Conservation (phyloP, 441 rosid species). For the Biscutella laevigata region DNA sequence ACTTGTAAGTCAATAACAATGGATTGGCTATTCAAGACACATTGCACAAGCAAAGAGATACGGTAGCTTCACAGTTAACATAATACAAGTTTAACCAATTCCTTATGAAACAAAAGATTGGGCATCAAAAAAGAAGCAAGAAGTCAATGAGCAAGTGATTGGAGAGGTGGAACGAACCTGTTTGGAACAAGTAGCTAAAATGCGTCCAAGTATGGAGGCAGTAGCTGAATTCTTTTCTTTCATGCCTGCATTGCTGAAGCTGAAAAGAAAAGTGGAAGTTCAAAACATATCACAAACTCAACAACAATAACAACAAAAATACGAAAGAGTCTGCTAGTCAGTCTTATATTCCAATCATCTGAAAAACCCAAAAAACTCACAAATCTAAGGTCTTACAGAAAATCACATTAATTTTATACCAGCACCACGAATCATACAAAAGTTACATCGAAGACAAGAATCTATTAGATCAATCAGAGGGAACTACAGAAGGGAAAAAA, state of each 20-base stretch:
- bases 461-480: not conserved
- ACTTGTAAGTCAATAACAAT: constrained; percentile 3
- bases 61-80: not conserved
- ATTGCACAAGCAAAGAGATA: not conserved
- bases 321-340: not conserved
- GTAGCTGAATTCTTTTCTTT: constrained; percentile 54
- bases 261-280: not conserved
- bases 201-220: constrained; percentile 48
- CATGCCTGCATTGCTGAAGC: constrained; percentile 51
- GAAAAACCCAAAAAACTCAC: not conserved
- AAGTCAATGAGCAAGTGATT: not conserved
- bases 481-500: not conserved
- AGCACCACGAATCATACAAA: not conserved
- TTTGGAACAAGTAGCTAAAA: constrained; percentile 64
- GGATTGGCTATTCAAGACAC: not conserved
- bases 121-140: not conserved
- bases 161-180: constrained; percentile 49
- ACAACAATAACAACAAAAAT: not conserved
- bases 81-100: not conserved
- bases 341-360: not conserved
- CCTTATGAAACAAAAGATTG: not conserved
- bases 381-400: not conserved
- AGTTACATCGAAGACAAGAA: not conserved
- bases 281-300: not conserved
- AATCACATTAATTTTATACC: not conserved